These are phyloP conservation scores for Colletotrichum sidae DNA, from an alignment of 2,329 filamentous ascomycete species.

Conservation along the genomic window DNA sequence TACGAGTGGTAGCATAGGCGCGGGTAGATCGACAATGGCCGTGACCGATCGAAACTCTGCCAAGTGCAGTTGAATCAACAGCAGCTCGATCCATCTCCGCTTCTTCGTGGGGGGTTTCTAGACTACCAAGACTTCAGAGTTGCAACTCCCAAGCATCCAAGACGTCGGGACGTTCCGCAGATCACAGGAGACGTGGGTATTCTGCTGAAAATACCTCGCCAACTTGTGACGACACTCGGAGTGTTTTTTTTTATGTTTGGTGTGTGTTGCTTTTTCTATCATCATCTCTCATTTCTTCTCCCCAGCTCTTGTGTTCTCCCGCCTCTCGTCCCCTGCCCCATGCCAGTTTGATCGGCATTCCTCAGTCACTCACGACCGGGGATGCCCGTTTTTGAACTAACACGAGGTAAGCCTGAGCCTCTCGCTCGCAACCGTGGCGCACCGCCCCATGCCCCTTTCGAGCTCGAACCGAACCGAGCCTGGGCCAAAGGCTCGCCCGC, in stretches of 20 bases:
- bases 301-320: too few species aligned
- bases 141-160: not conserved
- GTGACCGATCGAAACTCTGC: too few species aligned
- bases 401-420: constrained; percentile 24
- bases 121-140: not conserved
- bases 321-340: not conserved
- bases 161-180: too few species aligned
- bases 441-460: constrained; percentile 3
- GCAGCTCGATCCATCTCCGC: too few species aligned
- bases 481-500: not conserved
- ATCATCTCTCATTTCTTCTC: too few species aligned
- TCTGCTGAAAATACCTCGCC: not conserved
- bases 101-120: too few species aligned
- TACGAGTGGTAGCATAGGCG: not conserved
- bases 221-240: constrained; percentile 9
- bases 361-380: constrained; percentile 3
- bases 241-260: not conserved
- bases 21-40: too few species aligned
- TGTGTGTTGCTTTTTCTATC: not conserved
- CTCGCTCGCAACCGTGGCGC: constrained; percentile 11
- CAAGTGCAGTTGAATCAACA: too few species aligned
- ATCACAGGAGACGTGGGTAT: not conserved
- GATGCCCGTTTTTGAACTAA: constrained; percentile 8
- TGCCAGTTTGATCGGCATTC: constrained; percentile 13
- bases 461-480: not conserved